These are phyloP conservation scores for Conidiobolus coronatus DNA, from an alignment of 371 early-diverging fungal genomes.

Conservation along the genomic window DNA sequence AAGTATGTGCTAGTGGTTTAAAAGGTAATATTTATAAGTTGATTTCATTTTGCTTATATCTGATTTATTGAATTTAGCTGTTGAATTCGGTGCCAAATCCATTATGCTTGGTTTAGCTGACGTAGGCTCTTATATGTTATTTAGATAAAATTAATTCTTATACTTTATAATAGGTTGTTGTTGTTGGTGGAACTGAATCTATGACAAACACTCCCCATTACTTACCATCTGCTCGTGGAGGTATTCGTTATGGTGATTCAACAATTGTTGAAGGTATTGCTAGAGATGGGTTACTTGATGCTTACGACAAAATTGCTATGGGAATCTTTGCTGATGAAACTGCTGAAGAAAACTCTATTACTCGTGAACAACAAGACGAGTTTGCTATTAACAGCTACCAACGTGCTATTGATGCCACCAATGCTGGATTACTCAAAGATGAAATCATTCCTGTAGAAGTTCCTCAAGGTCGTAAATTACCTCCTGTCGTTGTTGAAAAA, in stretches of 20 bases:
- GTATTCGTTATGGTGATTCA: slow-evolving; percentile 58
- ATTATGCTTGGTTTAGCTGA: slow-evolving; percentile 22
- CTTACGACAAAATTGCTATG: slow-evolving; percentile 53
- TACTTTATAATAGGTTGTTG: slow-evolving; percentile 14
- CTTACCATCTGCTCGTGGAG: slow-evolving; percentile 6
- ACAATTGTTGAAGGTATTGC: slow-evolving; percentile 63
- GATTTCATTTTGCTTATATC: slow-evolving; percentile 3
- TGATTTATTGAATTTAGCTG: slow-evolving; percentile 16
- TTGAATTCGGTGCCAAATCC: slow-evolving; percentile 61
- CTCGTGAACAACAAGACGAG: slow-evolving; percentile 72
- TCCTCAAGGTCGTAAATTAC: slow-evolving; percentile 39
- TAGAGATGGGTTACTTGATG: slow-evolving; percentile 89
- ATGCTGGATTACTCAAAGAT: slow-evolving; percentile 38
- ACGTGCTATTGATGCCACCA: slow-evolving; percentile 68
- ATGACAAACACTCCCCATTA: slow-evolving; percentile 93
- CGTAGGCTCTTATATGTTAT: slow-evolving; percentile 1
- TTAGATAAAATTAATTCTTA: neutral
- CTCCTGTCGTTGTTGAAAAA: slow-evolving; percentile 29
- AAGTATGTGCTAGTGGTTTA: slow-evolving; percentile 94
- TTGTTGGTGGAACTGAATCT: slow-evolving; percentile 92
- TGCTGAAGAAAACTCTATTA: slow-evolving; percentile 55
- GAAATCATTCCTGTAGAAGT: slow-evolving; percentile 77
- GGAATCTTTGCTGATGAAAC: slow-evolving; percentile 86
- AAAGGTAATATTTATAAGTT: slow-evolving; percentile 30
- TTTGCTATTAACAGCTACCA: slow-evolving; percentile 68